Evolutionary conservation across 78 protist species (phyloP), one percentile per base, ranked within the genome.

Genomic region (Dictyostelium discoideum): DNA sequence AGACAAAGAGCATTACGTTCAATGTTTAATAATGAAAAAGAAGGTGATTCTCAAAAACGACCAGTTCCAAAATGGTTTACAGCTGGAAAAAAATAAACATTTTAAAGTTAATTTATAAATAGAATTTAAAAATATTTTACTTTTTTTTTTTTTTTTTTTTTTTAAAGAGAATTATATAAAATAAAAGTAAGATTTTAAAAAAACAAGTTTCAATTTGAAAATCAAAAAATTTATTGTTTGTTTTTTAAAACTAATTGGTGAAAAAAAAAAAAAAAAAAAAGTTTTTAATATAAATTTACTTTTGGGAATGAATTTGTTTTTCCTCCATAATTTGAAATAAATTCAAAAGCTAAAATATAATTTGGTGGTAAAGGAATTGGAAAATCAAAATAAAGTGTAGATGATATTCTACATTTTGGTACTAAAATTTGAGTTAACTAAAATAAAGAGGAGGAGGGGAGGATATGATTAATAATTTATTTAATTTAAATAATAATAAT

Each of bases 271-370:
- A 60, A 60, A 6, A 60, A 60, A 20, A 54, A 54, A 16, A 16
- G 4, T 1, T 20, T 63, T 74, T 74, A 74, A 37, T 37, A 74
- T 16, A 74, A 37, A 74, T 74, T 74, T 32, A 74, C 81, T 82
- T 77, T 80, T 2, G 95, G 95, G 24, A 82, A 6, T 29, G 95
- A 82, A 20, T 22, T 16, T 11, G 37, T 50, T 29, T 65, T 90
- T 13, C 89, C 87, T 10, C 95, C 95, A 90, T 90, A 90, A 69
- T 90, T 90, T 63, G 95, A 90, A 26, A 44, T 67, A 82, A 82
- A 90, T 65, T 90, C 95, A 74, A 74, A 74, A 39, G 54, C 83
- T 24, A 90, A 54, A 37, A 90, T 48, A 72, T 39, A 20, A 18
- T 48, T 57, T 29, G 67, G 60, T 8, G 95, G 95, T 5, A 83